Evolutionary conservation across 352 stramenopile genomes (phyloP).

Genomic region (Globisporangium orthogonon): DNA sequence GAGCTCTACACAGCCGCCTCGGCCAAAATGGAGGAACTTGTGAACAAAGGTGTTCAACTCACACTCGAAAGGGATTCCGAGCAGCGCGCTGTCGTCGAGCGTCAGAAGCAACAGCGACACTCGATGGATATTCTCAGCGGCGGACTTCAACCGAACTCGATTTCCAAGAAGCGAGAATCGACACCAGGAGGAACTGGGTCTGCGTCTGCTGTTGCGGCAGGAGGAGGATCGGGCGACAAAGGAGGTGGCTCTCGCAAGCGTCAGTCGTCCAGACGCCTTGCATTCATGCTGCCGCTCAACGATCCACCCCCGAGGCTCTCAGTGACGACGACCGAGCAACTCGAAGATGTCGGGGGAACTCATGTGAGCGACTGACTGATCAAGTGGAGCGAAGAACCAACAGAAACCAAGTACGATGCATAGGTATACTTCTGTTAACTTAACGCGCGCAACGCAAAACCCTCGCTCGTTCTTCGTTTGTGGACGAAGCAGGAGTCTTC

Average conservation of each 20-base stretch:
- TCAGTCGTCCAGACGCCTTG: constrained; percentile 4
- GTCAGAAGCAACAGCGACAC: constrained; percentile 30
- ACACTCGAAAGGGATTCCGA: constrained; percentile 64
- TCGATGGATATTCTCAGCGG: constrained; percentile 13
- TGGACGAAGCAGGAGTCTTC: too few relatives aligned
- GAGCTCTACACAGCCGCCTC: constrained; percentile 36
- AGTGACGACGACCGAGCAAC: not conserved
- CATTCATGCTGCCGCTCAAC: constrained; percentile 8
- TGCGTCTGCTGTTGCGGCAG: not conserved
- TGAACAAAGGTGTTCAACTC: constrained; percentile 53
- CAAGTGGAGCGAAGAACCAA: too few relatives aligned
- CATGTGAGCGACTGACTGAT: not conserved
- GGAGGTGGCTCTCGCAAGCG: not conserved
- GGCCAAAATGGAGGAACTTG: constrained; percentile 48
- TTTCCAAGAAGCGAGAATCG: constrained; percentile 18
- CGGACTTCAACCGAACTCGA: not conserved
- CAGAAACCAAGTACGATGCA: too few relatives aligned
- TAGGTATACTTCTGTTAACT: constrained; percentile 5
- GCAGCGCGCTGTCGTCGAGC: constrained; percentile 37
- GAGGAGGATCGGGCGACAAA: not conserved
- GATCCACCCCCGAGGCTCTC: not conserved
- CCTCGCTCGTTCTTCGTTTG: too few relatives aligned
- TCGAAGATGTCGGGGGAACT: constrained; percentile 3
- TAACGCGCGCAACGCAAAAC: constrained; percentile 9
- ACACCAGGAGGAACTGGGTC: not conserved